These are phyloP conservation scores for Neospermospora avenae DNA, from an alignment of 2,329 filamentous ascomycete genomes.

Conservation along the genomic window DNA sequence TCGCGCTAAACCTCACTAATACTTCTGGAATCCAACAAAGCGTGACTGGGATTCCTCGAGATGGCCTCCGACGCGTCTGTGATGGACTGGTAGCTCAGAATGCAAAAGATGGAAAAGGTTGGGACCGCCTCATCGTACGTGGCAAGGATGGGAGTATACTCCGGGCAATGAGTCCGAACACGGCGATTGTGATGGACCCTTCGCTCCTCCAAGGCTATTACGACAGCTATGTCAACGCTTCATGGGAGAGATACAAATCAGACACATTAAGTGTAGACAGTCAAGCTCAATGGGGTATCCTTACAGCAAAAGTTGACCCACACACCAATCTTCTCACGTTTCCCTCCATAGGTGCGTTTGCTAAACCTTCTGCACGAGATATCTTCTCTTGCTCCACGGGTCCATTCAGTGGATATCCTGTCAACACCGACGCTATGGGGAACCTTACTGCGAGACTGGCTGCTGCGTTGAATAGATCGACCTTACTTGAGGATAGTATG, in stretches of 20 bases:
- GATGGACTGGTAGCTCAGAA: conserved; percentile 53
- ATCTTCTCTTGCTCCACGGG: conserved; percentile 66
- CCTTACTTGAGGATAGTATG: conserved; percentile 34
- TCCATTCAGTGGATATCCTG: conserved; percentile 45
- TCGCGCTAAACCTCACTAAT: conserved; percentile 50
- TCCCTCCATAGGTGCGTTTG: conserved; percentile 47
- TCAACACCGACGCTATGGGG: conserved; percentile 22
- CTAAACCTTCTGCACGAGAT: conserved; percentile 55
- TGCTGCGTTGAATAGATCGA: conserved; percentile 26
- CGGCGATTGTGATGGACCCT: conserved; percentile 43
- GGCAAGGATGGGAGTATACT: conserved; percentile 34
- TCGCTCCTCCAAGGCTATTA: conserved; percentile 42
- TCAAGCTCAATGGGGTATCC: conserved; percentile 53
- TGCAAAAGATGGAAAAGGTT: conserved; percentile 52
- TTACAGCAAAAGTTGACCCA: conserved; percentile 46
- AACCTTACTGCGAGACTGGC: conserved; percentile 22
- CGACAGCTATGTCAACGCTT: conserved; percentile 43
- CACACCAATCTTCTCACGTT: conserved; percentile 33
- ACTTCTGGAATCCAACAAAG: conserved; percentile 43
- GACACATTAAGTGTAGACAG: conserved; percentile 58
- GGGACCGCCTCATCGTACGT: conserved; percentile 52
- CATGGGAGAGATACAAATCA: conserved; percentile 41
- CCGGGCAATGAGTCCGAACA: conserved; percentile 44
- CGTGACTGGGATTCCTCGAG: conserved; percentile 52
- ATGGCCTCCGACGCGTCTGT: conserved; percentile 56